phyloP scores from a whole-genome alignment of 2,329 filamentous ascomycete species.

The Colletotrichum neosansevieriae region DNA sequence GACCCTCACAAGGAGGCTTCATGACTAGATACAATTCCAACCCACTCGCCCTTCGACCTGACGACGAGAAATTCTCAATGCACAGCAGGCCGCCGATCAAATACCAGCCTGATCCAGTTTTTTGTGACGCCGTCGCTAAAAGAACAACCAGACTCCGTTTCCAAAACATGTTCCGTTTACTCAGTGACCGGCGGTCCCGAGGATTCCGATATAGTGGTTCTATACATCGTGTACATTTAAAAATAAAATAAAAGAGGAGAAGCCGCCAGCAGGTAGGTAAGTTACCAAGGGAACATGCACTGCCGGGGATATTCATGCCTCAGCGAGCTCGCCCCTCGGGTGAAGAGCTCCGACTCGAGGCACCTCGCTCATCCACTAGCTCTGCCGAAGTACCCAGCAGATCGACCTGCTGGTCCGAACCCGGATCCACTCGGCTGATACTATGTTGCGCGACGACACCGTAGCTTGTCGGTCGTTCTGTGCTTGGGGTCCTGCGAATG shows the following conservation, averaged over 20 bases:
- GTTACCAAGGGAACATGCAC: slow-evolving; percentile 2
- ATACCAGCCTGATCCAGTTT: slow-evolving; percentile 35
- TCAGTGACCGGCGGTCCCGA: background rate
- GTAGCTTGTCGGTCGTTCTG: slow-evolving; percentile 65
- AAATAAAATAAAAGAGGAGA: background rate
- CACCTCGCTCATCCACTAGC: slow-evolving; percentile 59
- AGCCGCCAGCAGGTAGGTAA: background rate
- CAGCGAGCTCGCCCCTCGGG: slow-evolving; percentile 23
- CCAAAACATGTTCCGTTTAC: slow-evolving; percentile 8
- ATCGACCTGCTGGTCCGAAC: slow-evolving; percentile 55
- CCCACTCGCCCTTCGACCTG: background rate
- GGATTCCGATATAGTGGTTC: background rate
- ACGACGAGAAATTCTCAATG: background rate
- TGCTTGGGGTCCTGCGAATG: slow-evolving; percentile 49
- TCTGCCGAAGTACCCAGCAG: slow-evolving; percentile 68
- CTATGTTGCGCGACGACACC: slow-evolving; percentile 70
- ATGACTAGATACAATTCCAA: slow-evolving; percentile 18
- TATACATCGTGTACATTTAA: slow-evolving; percentile 32
- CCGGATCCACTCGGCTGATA: slow-evolving; percentile 66
- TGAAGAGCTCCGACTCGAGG: slow-evolving; percentile 36
- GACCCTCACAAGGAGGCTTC: slow-evolving; percentile 9
- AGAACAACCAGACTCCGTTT: slow-evolving; percentile 31
- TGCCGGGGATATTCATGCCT: background rate
- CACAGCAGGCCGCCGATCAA: slow-evolving; percentile 2
- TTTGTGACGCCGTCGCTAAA: slow-evolving; percentile 40